These are phyloP conservation scores for Logfia minima DNA, from an alignment of 129 eudicot species.

Conservation along the genomic window DNA sequence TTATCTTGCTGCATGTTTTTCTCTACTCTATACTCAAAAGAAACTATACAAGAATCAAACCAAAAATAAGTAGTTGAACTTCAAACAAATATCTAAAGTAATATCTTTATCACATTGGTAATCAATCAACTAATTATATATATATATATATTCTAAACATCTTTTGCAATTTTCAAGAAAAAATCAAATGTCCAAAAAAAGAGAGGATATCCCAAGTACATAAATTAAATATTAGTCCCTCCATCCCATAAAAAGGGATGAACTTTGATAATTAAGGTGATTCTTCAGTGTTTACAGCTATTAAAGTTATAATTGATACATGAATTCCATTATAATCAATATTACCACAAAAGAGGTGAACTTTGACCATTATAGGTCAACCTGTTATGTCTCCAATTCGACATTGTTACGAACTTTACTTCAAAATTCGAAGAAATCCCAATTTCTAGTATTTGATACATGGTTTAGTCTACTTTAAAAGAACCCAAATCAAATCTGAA, in stretches of 20 bases:
- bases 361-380: conserved; percentile 12
- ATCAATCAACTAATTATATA: neutral
- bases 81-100: conserved; percentile 6
- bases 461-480: neutral
- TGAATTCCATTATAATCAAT: neutral
- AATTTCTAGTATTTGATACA: neutral
- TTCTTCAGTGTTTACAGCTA: neutral
- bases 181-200: neutral
- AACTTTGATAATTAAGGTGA: conserved; percentile 10
- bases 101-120: conserved; percentile 3
- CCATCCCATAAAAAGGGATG: neutral
- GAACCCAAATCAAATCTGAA: neutral
- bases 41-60: neutral
- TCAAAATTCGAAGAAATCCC: neutral
- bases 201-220: neutral
- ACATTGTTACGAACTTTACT: conserved; percentile 1
- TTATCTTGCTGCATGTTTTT: conserved; percentile 1
- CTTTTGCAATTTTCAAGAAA: neutral
- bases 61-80: neutral
- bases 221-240: neutral
- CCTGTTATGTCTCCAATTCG: neutral
- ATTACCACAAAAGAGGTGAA: conserved; percentile 10
- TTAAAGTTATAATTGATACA: no score
- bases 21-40: neutral
- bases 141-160: neutral